Evolutionary conservation across 2,329 filamentous ascomycete genomes (phyloP).

Genomic region (Venturia effusa): DNA sequence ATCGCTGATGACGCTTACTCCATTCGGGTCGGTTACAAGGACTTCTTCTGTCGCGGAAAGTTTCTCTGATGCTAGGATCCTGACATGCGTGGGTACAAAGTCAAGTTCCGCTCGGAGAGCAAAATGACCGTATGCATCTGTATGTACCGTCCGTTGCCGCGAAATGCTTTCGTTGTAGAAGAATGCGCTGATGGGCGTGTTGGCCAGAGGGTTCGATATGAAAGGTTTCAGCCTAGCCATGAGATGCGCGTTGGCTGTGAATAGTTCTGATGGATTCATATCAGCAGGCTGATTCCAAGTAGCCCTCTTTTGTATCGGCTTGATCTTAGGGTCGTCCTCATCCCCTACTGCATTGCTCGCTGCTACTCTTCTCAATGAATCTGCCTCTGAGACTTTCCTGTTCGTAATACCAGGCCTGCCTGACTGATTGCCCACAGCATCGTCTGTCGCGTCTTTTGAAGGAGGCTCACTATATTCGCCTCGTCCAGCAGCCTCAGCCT

Average conservation of each 20-base stretch:
- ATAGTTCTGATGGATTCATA: slow-evolving; percentile 65
- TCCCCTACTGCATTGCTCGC: slow-evolving; percentile 3
- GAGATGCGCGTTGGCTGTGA: slow-evolving; percentile 72
- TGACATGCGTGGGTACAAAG: slow-evolving; percentile 82
- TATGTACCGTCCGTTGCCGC: slow-evolving; percentile 72
- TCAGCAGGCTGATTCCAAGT: slow-evolving; percentile 44
- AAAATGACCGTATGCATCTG: slow-evolving; percentile 86
- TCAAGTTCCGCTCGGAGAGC: slow-evolving; percentile 67
- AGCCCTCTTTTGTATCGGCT: slow-evolving; percentile 31
- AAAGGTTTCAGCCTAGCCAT: slow-evolving; percentile 85
- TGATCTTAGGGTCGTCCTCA: slow-evolving; percentile 15
- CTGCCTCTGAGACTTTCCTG: background rate
- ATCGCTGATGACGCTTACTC: slow-evolving; percentile 90
- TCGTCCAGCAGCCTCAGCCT: slow-evolving; percentile 58
- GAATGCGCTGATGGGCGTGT: slow-evolving; percentile 77
- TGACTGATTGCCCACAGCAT: slow-evolving; percentile 27
- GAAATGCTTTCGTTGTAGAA: slow-evolving; percentile 84
- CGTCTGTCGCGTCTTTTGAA: background rate
- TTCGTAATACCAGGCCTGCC: slow-evolving; percentile 20
- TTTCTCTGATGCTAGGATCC: slow-evolving; percentile 75
- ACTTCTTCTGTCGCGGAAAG: slow-evolving; percentile 74
- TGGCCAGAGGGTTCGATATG: slow-evolving; percentile 69
- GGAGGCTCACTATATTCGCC: slow-evolving; percentile 65
- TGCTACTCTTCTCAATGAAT: background rate
- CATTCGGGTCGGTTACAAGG: slow-evolving; percentile 62